Evolutionary conservation across 208 protist genomes (phyloP).

Genomic region (Herpetomonas tarakana): DNA sequence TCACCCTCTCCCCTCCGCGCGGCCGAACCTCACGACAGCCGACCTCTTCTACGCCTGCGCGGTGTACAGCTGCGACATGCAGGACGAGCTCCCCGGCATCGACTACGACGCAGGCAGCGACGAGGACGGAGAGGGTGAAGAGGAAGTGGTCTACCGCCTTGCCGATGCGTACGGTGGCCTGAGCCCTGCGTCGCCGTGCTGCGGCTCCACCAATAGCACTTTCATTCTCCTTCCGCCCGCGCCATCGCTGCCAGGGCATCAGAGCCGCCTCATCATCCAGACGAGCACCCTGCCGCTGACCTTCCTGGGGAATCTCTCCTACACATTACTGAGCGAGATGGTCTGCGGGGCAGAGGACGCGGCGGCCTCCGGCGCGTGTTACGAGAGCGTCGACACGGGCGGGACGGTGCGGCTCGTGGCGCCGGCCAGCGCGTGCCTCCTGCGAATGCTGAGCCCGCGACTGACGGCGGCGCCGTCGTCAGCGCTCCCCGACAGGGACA

Average conservation of each 20-base stretch:
- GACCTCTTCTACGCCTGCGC: conserved; percentile 12
- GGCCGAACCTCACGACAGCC: background rate
- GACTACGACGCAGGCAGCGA: background rate
- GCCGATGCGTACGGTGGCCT: conserved; percentile 24
- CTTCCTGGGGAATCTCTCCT: conserved; percentile 11
- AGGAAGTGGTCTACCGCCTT: background rate
- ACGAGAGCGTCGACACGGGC: background rate
- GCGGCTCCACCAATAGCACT: conserved; percentile 32
- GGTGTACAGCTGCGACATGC: conserved; percentile 27
- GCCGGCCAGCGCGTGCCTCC: conserved; percentile 18
- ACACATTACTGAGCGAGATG: background rate
- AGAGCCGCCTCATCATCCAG: conserved; percentile 22
- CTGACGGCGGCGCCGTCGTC: conserved; percentile 2
- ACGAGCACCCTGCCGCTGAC: conserved; percentile 19
- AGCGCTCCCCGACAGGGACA: background rate
- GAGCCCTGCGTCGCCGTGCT: conserved; percentile 27
- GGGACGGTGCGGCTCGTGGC: background rate
- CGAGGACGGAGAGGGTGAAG: background rate
- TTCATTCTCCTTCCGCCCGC: conserved; percentile 33
- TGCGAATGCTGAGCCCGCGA: conserved; percentile 21
- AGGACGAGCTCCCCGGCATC: conserved; percentile 2
- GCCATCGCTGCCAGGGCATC: background rate
- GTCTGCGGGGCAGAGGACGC: background rate
- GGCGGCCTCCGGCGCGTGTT: background rate
- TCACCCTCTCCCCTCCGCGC: background rate